Percentiles rank a stretch among this genome's conserved stretches.
Evolutionary conservation across 2,329 filamentous ascomycete species (phyloP).

Genomic region (Trichoderma oligosporum): DNA sequence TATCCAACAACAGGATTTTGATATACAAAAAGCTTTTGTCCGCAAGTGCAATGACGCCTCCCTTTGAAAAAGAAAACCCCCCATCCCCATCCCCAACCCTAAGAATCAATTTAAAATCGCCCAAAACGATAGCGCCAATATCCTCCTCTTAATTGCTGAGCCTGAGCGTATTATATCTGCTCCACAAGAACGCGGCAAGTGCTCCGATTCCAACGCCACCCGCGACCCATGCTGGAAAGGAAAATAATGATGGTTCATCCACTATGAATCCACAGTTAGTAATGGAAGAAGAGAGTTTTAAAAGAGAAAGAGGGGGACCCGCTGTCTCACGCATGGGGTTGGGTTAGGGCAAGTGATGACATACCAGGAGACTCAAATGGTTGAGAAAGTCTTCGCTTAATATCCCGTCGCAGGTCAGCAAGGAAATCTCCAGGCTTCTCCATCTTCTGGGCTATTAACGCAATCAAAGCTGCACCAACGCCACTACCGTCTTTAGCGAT

Average conservation of each 20-base stretch:
- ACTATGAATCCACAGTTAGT: slow-evolving; percentile 21
- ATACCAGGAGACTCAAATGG: slow-evolving; percentile 32
- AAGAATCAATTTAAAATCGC: neutral
- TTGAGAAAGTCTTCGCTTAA: slow-evolving; percentile 34
- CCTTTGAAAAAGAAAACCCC: slow-evolving; percentile 3
- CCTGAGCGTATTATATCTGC: slow-evolving; percentile 28
- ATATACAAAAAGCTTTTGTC: slow-evolving; percentile 13
- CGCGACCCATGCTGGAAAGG: slow-evolving; percentile 33
- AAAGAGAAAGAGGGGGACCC: neutral
- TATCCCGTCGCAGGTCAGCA: slow-evolving; percentile 39
- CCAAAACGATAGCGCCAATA: neutral
- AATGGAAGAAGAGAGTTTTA: neutral
- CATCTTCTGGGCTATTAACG: slow-evolving; percentile 74
- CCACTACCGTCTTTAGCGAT: slow-evolving; percentile 94
- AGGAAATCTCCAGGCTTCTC: slow-evolving; percentile 49
- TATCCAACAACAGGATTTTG: neutral
- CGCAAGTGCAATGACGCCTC: slow-evolving; percentile 18
- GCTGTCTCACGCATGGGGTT: neutral
- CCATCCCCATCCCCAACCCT: no score
- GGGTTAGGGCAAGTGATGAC: slow-evolving; percentile 17
- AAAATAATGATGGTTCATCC: slow-evolving; percentile 31
- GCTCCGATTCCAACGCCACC: slow-evolving; percentile 37
- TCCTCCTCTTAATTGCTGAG: slow-evolving; percentile 1
- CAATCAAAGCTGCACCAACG: slow-evolving; percentile 83
- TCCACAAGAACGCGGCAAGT: slow-evolving; percentile 39